Conservation (phyloP, 495 filamentous ascomycete species). For the Penicillium angulare region DNA sequence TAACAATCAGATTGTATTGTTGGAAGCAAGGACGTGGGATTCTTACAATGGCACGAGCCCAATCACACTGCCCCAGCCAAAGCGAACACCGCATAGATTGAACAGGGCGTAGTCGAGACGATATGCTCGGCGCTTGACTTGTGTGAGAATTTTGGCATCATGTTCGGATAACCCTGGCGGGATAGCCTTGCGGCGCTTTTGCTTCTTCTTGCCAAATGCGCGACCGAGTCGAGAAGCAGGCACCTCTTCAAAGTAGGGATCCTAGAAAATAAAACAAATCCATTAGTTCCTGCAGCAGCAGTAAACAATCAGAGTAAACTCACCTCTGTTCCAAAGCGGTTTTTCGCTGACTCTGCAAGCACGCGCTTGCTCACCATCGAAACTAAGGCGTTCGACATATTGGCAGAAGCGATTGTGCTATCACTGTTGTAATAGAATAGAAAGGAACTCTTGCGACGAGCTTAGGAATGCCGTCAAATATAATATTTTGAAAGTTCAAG, state of each 20-base stretch:
- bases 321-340: slow-evolving; percentile 69
- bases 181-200: slow-evolving; percentile 65
- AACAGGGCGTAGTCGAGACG: slow-evolving; percentile 75
- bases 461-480: slow-evolving; percentile 7
- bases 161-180: slow-evolving; percentile 72
- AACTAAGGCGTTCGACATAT: slow-evolving; percentile 52
- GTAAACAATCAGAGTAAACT: slow-evolving; percentile 15
- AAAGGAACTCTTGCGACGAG: slow-evolving; percentile 8
- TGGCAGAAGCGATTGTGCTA: too few species aligned
- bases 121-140: slow-evolving; percentile 79
- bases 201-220: slow-evolving; percentile 55
- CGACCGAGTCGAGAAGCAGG: slow-evolving; percentile 66
- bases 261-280: slow-evolving; percentile 35
- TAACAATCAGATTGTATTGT: slow-evolving; percentile 7
- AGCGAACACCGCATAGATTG: slow-evolving; percentile 69
- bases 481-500: slow-evolving; percentile 11
- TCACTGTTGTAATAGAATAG: too few species aligned
- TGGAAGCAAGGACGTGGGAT: background rate
- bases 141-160: slow-evolving; percentile 75
- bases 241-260: slow-evolving; percentile 74
- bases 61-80: slow-evolving; percentile 83
- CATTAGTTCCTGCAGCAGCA: too few species aligned
- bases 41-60: slow-evolving; percentile 76
- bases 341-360: slow-evolving; percentile 61
- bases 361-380: slow-evolving; percentile 64